Conservation (phyloP, 345 rosid species). For the Hibiscus syriacus region DNA sequence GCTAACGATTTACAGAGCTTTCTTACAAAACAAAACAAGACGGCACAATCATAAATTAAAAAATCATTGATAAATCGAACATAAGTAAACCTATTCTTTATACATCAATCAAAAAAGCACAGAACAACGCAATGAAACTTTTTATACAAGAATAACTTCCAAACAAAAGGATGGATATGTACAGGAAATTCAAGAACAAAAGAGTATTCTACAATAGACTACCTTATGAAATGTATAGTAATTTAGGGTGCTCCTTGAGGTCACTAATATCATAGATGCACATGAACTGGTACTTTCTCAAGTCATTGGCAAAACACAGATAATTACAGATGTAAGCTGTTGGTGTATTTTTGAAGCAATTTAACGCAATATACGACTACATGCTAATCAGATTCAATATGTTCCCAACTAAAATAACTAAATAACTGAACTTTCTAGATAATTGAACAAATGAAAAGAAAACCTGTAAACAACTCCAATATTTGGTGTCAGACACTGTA, state of each 20-base stretch:
- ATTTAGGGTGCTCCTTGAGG: background rate
- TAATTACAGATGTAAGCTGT: background rate
- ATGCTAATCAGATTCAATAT: background rate
- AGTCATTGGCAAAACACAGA: background rate
- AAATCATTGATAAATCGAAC: background rate
- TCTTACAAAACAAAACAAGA: background rate
- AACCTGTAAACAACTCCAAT: slow-evolving; percentile 82
- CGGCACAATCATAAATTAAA: background rate
- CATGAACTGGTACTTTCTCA: background rate
- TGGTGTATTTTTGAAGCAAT: background rate
- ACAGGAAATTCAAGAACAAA: background rate
- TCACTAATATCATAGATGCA: background rate
- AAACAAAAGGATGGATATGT: background rate
- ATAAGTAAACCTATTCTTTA: background rate
- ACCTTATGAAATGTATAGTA: background rate
- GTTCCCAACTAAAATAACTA: background rate
- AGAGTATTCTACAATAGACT: background rate
- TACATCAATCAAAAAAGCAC: background rate
- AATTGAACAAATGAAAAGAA: background rate
- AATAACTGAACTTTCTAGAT: background rate
- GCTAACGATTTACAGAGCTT: background rate
- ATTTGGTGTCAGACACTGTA: slow-evolving; percentile 75
- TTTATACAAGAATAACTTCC: background rate
- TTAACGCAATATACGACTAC: background rate
- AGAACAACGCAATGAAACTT: background rate